A percentile compares a stretch with the other conserved stretches of the same genome.
phyloP scores from a whole-genome alignment of 805 yeast genomes.

The Candida quercuum region DNA sequence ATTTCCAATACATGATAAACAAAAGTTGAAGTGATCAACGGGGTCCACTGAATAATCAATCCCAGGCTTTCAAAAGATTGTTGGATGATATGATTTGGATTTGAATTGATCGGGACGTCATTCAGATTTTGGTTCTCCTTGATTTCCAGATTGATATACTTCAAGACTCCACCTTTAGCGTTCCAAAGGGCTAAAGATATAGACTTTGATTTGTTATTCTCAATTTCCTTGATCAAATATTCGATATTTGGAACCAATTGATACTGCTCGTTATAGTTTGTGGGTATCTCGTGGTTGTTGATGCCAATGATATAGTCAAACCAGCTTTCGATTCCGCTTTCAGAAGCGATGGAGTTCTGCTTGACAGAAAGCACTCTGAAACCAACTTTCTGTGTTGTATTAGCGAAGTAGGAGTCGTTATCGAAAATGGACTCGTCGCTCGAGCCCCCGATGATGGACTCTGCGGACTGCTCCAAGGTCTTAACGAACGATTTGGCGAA shows the following conservation, averaged over 20 bases:
- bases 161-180: constrained; percentile 71
- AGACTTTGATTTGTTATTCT: constrained; percentile 31
- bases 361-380: constrained; percentile 52
- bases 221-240: constrained; percentile 37
- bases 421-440: constrained; percentile 20
- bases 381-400: constrained; percentile 36
- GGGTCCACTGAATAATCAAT: constrained; percentile 69
- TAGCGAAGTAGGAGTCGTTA: constrained; percentile 22
- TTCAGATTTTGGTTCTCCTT: constrained; percentile 23
- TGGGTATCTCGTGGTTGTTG: constrained; percentile 59
- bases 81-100: constrained; percentile 20
- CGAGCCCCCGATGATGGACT: constrained; percentile 23
- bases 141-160: constrained; percentile 35
- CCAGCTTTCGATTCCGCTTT: constrained; percentile 68
- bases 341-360: constrained; percentile 40
- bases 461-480: constrained; percentile 40
- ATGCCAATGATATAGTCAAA: constrained; percentile 84
- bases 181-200: constrained; percentile 70
- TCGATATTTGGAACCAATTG: constrained; percentile 38
- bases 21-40: constrained; percentile 66
- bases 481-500: constrained; percentile 61
- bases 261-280: constrained; percentile 28
- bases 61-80: constrained; percentile 51
- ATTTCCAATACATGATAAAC: constrained; percentile 84
- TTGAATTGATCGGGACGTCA: constrained; percentile 20